Percentiles rank a stretch among this genome's conserved stretches.
Evolutionary conservation across 352 stramenopile genomes (phyloP).

Genomic region (Globisporangium rhizosaccharum): DNA sequence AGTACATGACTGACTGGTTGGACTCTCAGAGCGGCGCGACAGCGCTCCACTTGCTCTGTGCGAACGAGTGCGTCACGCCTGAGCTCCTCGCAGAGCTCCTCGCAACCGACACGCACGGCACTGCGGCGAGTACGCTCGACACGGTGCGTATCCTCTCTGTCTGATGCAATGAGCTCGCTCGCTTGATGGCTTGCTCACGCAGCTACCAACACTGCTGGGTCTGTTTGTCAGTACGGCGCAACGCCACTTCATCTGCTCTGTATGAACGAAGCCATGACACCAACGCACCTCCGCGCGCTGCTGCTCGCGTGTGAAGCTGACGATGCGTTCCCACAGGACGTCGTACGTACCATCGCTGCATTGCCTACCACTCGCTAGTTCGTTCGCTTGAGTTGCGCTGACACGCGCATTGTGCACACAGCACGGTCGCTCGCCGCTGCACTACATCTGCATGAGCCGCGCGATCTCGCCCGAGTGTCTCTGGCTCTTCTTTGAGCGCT

Average conservation of each 20-base stretch:
- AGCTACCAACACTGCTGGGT: neutral
- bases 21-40: conserved; percentile 28
- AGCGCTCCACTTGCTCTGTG: conserved; percentile 44
- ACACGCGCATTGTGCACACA: conserved; percentile 3
- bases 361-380: neutral
- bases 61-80: conserved; percentile 34
- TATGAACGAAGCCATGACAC: conserved; percentile 45
- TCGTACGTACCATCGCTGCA: conserved; percentile 6
- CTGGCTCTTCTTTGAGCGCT: conserved; percentile 70
- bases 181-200: neutral
- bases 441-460: conserved; percentile 68
- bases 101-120: conserved; percentile 32
- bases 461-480: conserved; percentile 47
- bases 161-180: neutral
- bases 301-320: conserved; percentile 35
- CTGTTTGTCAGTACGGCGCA: conserved; percentile 33
- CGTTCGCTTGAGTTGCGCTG: neutral
- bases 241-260: conserved; percentile 62
- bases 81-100: conserved; percentile 37
- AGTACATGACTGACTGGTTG: neutral
- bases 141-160: neutral
- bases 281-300: conserved; percentile 28
- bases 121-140: conserved; percentile 7
- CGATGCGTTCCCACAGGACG: conserved; percentile 39
- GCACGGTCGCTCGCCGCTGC: conserved; percentile 53